A percentile compares a stretch with the other conserved stretches of the same genome.
Evolutionary conservation across 139 green algal species (phyloP).

Genomic region (Ettlia oleoabundans): DNA sequence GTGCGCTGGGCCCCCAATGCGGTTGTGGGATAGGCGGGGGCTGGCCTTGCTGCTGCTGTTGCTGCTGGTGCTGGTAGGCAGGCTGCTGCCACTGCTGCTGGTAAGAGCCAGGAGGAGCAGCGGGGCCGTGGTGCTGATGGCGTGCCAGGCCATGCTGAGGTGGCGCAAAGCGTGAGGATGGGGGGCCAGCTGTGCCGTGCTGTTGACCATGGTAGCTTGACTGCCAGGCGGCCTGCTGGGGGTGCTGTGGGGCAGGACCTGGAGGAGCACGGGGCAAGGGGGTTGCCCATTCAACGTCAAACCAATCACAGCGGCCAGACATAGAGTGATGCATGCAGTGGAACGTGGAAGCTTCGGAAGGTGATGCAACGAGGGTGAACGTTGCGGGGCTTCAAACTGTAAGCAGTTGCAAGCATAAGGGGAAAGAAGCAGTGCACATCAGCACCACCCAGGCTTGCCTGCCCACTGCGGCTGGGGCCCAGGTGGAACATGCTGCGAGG

Average conservation of each 20-base stretch:
- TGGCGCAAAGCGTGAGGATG: too few species aligned
- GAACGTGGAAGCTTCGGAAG: too few species aligned
- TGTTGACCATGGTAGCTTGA: background rate
- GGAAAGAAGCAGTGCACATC: too few species aligned
- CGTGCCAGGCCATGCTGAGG: too few species aligned
- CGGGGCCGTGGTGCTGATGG: too few species aligned
- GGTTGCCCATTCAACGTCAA: background rate
- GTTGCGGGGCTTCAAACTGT: too few species aligned
- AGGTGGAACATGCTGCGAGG: background rate
- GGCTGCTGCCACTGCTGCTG: background rate
- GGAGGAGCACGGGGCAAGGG: background rate
- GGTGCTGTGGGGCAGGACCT: background rate
- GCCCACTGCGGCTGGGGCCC: background rate
- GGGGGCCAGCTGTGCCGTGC: too few species aligned
- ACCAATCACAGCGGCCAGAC: too few species aligned
- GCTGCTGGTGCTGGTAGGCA: background rate
- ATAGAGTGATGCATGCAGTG: too few species aligned
- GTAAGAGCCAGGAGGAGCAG: background rate
- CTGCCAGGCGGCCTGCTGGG: background rate
- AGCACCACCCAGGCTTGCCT: too few species aligned
- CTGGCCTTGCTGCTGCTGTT: background rate
- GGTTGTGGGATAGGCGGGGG: background rate
- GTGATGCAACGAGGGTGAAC: too few species aligned
- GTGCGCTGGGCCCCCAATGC: background rate
- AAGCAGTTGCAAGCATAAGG: too few species aligned